These are phyloP conservation scores for Cryptosporidium andersoni DNA, from an alignment of 169 alveolate species.

Conservation along the genomic window DNA sequence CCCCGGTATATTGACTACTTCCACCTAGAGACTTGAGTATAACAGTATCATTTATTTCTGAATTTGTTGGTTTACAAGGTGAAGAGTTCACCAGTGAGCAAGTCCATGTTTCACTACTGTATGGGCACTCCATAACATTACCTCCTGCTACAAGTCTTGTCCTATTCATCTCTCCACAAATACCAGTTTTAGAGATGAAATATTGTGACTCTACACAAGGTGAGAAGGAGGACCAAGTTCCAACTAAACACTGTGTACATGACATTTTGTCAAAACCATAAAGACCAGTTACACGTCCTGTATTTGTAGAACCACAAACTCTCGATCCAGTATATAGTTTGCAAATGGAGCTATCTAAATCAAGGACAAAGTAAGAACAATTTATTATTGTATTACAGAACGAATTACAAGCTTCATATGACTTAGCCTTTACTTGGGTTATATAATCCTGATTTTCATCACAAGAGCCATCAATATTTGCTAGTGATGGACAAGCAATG, in stretches of 20 bases:
- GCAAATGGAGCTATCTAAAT: conserved; percentile 38
- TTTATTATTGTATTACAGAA: conserved; percentile 37
- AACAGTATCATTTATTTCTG: no score
- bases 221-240: conserved; percentile 43
- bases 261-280: conserved; percentile 54
- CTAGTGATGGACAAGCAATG: conserved; percentile 64
- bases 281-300: conserved; percentile 52
- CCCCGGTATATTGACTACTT: not conserved
- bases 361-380: conserved; percentile 46
- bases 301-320: conserved; percentile 36
- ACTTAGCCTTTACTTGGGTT: conserved; percentile 57
- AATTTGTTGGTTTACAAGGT: no score
- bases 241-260: conserved; percentile 58
- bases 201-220: conserved; percentile 23
- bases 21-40: conserved; percentile 3
- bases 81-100: conserved; percentile 8
- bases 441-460: conserved; percentile 5
- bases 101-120: conserved; percentile 59
- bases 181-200: conserved; percentile 3
- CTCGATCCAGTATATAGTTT: conserved; percentile 44
- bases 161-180: conserved; percentile 41
- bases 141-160: conserved; percentile 13
- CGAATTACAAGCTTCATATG: conserved; percentile 39
- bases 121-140: conserved; percentile 33
- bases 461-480: conserved; percentile 53